Conservation (phyloP, 352 stramenopile genomes). For the Globisporangium nagaii region DNA sequence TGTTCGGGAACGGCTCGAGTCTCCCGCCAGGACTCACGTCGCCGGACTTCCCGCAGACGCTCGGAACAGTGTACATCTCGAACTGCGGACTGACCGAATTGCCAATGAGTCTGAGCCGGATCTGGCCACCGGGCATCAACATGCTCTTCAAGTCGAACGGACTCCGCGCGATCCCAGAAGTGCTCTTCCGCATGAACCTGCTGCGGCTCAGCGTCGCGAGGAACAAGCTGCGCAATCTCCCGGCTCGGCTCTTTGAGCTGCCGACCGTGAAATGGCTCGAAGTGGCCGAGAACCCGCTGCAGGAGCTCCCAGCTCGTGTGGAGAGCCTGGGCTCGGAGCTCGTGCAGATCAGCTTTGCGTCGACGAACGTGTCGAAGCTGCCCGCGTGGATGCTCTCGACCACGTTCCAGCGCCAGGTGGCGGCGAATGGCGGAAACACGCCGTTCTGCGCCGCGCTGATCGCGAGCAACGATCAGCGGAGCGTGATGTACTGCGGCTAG, state of each 20-base stretch:
- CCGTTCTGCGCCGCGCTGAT: neutral
- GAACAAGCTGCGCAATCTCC: neutral
- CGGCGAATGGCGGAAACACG: neutral
- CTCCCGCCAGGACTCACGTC: constrained; percentile 29
- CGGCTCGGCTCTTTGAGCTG: constrained; percentile 1
- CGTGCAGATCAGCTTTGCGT: neutral
- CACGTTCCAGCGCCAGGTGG: neutral
- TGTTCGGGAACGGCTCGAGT: neutral
- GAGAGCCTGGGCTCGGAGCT: neutral
- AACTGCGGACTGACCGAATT: constrained; percentile 25
- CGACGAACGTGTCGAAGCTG: neutral
- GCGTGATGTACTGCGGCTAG: neutral
- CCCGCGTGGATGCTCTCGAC: constrained; percentile 1
- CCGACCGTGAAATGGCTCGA: constrained; percentile 1
- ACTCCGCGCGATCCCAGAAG: constrained; percentile 14
- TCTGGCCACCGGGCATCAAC: constrained; percentile 19
- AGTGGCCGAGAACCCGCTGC: neutral
- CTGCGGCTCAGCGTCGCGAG: neutral
- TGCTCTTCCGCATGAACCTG: constrained; percentile 11
- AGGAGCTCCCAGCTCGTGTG: neutral
- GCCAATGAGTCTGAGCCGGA: constrained; percentile 23
- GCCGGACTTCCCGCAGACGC: constrained; percentile 17
- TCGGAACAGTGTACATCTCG: constrained; percentile 25
- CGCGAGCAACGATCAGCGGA: neutral
- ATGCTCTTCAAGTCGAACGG: constrained; percentile 17